phyloP scores from a whole-genome alignment of 495 filamentous ascomycete species.

The Bombardia bombarda region DNA sequence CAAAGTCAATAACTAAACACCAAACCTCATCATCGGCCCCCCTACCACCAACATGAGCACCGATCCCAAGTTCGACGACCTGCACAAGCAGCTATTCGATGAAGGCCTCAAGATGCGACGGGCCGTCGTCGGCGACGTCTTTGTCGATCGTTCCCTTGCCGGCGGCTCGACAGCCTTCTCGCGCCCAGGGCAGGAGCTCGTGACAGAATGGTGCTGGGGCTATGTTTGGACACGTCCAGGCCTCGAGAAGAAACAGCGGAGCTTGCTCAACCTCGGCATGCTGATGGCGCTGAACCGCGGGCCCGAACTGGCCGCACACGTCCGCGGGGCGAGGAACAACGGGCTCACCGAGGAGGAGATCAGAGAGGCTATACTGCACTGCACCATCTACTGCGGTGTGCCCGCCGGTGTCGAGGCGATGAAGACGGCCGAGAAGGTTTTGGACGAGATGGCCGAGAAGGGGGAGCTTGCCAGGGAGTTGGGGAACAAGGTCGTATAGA shows the following conservation, averaged over 20 bases:
- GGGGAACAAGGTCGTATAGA: conserved; percentile 5
- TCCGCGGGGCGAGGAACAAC: conserved; percentile 47
- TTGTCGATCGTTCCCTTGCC: conserved; percentile 39
- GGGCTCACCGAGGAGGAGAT: conserved; percentile 47
- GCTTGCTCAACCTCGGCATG: conserved; percentile 46
- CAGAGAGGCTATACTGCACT: conserved; percentile 46
- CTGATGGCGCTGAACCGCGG: conserved; percentile 43
- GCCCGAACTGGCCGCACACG: conserved; percentile 46
- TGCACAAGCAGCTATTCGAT: conserved; percentile 45
- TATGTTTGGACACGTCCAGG: conserved; percentile 47
- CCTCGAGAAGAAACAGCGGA: conserved; percentile 45
- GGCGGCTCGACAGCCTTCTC: conserved; percentile 41
- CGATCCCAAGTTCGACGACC: conserved; percentile 20
- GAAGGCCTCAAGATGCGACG: conserved; percentile 46
- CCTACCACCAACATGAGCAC: conserved; percentile 23
- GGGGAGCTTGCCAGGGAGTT: conserved; percentile 22
- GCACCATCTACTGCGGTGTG: conserved; percentile 46
- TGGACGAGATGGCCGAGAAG: conserved; percentile 30
- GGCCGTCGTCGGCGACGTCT: conserved; percentile 41
- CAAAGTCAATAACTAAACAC: neutral
- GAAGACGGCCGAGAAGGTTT: conserved; percentile 29
- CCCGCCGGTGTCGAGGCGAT: conserved; percentile 51
- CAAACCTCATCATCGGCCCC: neutral
- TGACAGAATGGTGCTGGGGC: conserved; percentile 50
- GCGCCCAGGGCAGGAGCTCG: conserved; percentile 42